Conservation (phyloP, 768 basidiomycete genomes). For the Glaciozyma martinii region DNA sequence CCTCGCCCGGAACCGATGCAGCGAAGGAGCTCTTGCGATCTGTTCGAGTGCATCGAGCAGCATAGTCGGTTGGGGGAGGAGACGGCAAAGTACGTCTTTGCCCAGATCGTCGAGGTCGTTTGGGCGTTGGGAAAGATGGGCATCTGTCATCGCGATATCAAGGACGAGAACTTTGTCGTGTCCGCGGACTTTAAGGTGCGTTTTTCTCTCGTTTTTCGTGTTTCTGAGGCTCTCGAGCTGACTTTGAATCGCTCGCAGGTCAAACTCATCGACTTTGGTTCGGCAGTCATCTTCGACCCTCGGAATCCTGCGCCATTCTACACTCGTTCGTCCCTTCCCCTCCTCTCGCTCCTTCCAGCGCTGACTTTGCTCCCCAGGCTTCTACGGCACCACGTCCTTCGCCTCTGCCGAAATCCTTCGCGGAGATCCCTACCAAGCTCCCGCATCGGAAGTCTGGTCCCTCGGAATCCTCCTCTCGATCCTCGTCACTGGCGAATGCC, state of each 20-base stretch:
- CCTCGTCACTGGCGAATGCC: conserved; percentile 42
- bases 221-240: not conserved
- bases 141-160: conserved; percentile 43
- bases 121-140: conserved; percentile 52
- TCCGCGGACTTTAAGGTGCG: conserved; percentile 49
- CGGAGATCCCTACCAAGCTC: conserved; percentile 40
- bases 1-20: conserved; percentile 41
- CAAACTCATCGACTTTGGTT: conserved; percentile 93
- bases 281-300: conserved; percentile 66
- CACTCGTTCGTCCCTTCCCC: conserved; percentile 43
- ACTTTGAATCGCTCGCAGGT: conserved; percentile 47
- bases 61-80: conserved; percentile 68
- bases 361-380: not conserved
- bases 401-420: conserved; percentile 40
- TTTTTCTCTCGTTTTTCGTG: not conserved
- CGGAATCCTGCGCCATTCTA: conserved; percentile 56
- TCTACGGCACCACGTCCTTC: conserved; percentile 25
- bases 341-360: not conserved
- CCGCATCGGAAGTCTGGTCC: conserved; percentile 43
- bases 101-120: conserved; percentile 78
- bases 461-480: conserved; percentile 44
- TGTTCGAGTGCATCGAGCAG: conserved; percentile 93
- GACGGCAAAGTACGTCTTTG: conserved; percentile 72
- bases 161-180: conserved; percentile 46
- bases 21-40: conserved; percentile 74